These are phyloP conservation scores for Echinochloa phyllopogon DNA, from an alignment of 176 grass and related monocot species.

Conservation along the genomic window DNA sequence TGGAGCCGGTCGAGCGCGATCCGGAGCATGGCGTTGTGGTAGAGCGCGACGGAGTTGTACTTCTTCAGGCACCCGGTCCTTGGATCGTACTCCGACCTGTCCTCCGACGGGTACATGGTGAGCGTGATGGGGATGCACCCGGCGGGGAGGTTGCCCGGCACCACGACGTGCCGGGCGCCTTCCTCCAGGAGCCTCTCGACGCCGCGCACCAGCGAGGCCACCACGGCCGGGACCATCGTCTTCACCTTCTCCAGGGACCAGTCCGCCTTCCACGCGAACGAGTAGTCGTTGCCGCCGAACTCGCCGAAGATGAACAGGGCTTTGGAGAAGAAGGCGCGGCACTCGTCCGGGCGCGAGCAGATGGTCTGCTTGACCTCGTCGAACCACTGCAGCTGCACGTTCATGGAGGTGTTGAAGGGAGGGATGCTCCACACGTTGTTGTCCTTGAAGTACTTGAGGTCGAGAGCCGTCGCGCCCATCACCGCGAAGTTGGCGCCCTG, in stretches of 20 bases:
- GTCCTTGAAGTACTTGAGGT: slow-evolving; percentile 67
- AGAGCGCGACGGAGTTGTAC: slow-evolving; percentile 58
- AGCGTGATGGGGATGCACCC: slow-evolving; percentile 79
- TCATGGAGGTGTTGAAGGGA: slow-evolving; percentile 70
- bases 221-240: slow-evolving; percentile 56
- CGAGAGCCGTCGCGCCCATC: slow-evolving; percentile 74
- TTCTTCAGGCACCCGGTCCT: slow-evolving; percentile 75
- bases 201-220: slow-evolving; percentile 51
- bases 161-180: slow-evolving; percentile 69
- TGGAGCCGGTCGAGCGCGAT: slow-evolving; percentile 56
- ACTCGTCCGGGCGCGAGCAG: slow-evolving; percentile 46
- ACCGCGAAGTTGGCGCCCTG: slow-evolving; percentile 90
- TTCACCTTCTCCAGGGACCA: slow-evolving; percentile 63
- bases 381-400: slow-evolving; percentile 78
- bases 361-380: slow-evolving; percentile 59
- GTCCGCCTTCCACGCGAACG: slow-evolving; percentile 64
- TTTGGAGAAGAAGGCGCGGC: slow-evolving; percentile 57
- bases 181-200: slow-evolving; percentile 58
- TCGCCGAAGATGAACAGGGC: slow-evolving; percentile 86
- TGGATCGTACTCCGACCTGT: slow-evolving; percentile 55
- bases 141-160: slow-evolving; percentile 73
- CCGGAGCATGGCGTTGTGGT: slow-evolving; percentile 75
- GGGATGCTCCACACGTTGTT: slow-evolving; percentile 70
- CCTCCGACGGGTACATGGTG: slow-evolving; percentile 58
- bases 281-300: slow-evolving; percentile 95